phyloP scores from a whole-genome alignment of 2,329 filamentous ascomycete species.

The Trematosphaeria pertusa region DNA sequence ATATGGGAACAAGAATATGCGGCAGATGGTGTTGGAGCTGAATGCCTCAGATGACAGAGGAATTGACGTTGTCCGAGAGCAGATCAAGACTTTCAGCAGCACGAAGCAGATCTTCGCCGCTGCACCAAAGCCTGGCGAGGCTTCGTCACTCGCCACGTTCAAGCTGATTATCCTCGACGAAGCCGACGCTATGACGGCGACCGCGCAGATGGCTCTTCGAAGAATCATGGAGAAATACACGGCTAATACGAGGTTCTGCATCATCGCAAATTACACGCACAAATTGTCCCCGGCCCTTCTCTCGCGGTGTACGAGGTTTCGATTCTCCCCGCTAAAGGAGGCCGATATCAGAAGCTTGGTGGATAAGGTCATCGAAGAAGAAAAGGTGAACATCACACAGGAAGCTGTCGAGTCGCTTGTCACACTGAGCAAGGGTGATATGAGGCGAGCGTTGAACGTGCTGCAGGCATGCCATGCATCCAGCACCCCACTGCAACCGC shows the following conservation, averaged over 20 bases:
- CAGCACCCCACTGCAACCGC: slow-evolving; percentile 66
- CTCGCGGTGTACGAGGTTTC: slow-evolving; percentile 91
- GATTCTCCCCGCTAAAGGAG: slow-evolving; percentile 93
- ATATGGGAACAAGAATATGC: slow-evolving; percentile 89
- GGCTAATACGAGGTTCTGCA: slow-evolving; percentile 94
- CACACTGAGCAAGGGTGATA: slow-evolving; percentile 89
- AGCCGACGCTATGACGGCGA: slow-evolving; percentile 99
- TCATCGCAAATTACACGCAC: slow-evolving; percentile 99
- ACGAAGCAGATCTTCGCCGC: slow-evolving; percentile 97
- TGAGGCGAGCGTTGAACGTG: slow-evolving; percentile 93
- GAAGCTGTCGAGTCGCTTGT: slow-evolving; percentile 87
- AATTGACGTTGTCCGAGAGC: slow-evolving; percentile 93
- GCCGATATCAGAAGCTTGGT: slow-evolving; percentile 83
- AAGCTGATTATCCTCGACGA: slow-evolving; percentile 98
- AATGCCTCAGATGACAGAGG: slow-evolving; percentile 97
- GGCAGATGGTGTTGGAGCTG: slow-evolving; percentile 97
- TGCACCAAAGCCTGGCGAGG: slow-evolving; percentile 56
- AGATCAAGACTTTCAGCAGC: slow-evolving; percentile 99
- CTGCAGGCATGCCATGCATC: slow-evolving; percentile 96
- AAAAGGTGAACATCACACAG: slow-evolving; percentile 80
- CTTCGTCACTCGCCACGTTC: slow-evolving; percentile 70
- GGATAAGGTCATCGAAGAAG: slow-evolving; percentile 87
- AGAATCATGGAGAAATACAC: slow-evolving; percentile 99
- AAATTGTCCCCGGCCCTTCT: slow-evolving; percentile 93
- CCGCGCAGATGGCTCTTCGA: slow-evolving; percentile 94